Evolutionary conservation across 1,284 basidiomycete genomes (phyloP).

Genomic region (Cutaneotrichosporon cavernicola): DNA sequence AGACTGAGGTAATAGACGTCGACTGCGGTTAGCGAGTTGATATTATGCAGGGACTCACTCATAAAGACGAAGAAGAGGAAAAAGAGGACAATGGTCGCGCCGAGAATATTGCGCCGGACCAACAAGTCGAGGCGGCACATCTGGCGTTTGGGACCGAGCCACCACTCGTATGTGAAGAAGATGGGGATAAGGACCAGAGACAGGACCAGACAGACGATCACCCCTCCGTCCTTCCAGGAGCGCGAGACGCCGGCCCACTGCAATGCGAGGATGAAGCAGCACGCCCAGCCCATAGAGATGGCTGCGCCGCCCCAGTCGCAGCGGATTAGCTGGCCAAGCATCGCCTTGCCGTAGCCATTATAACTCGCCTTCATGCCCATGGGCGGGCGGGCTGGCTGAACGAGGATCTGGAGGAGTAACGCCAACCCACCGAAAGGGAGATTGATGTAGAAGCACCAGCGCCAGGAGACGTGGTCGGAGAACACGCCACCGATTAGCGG

Average conservation of each 20-base stretch:
- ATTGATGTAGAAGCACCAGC: constrained; percentile 53
- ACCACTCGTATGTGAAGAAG: constrained; percentile 50
- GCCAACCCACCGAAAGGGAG: constrained; percentile 44
- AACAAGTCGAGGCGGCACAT: constrained; percentile 54
- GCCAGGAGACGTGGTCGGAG: constrained; percentile 53
- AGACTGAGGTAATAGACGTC: constrained; percentile 47
- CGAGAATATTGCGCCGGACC: constrained; percentile 43
- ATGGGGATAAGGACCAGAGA: constrained; percentile 42
- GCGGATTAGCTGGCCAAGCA: constrained; percentile 38
- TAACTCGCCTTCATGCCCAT: constrained; percentile 42
- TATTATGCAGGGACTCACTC: constrained; percentile 31
- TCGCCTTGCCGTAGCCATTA: constrained; percentile 42
- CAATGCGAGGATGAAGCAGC: constrained; percentile 42
- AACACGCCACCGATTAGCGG: constrained; percentile 55
- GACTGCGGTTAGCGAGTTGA: constrained; percentile 40
- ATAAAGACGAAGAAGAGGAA: constrained; percentile 47
- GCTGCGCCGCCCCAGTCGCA: constrained; percentile 49
- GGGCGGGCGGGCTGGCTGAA: constrained; percentile 40
- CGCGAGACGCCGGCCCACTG: constrained; percentile 51
- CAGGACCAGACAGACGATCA: constrained; percentile 52
- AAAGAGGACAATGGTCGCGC: constrained; percentile 9
- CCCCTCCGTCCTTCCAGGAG: constrained; percentile 48
- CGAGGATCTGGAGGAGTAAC: constrained; percentile 33
- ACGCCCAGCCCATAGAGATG: constrained; percentile 45
- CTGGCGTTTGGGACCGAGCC: constrained; percentile 42